phyloP scores from a whole-genome alignment of 202 grass and related monocot species.

The Panicum hallii region DNA sequence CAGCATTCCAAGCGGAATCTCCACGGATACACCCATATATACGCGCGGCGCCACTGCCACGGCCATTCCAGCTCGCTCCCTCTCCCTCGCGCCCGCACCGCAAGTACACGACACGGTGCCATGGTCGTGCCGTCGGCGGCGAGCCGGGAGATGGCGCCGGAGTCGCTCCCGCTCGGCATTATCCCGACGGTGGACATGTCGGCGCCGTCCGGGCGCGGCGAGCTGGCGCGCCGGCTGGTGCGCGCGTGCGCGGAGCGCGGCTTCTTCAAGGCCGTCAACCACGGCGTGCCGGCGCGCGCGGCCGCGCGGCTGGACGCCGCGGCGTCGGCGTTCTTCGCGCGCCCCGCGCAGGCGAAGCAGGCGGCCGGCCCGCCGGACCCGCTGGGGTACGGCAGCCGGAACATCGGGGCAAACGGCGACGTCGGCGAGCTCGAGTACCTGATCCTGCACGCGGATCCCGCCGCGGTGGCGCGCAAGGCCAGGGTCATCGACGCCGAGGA shows the following conservation, averaged over 20 bases:
- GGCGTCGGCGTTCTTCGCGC: conserved; percentile 59
- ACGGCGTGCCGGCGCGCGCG: conserved; percentile 57
- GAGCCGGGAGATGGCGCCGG: conserved; percentile 11
- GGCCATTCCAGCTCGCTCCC: background rate
- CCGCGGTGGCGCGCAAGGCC: conserved; percentile 59
- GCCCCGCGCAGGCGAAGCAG: conserved; percentile 55
- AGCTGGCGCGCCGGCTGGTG: conserved; percentile 55
- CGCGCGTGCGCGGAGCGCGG: conserved; percentile 70
- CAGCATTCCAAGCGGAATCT: conserved; percentile 49
- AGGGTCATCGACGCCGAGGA: conserved; percentile 54
- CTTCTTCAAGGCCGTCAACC: conserved; percentile 92
- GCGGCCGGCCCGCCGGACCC: conserved; percentile 73
- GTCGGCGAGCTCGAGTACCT: conserved; percentile 94
- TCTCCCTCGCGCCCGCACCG: background rate
- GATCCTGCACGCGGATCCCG: conserved; percentile 66
- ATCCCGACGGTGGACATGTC: conserved; percentile 82
- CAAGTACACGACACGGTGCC: background rate
- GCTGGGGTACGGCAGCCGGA: conserved; percentile 79
- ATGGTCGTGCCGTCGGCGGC: conserved; percentile 56
- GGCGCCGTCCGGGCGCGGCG: conserved; percentile 22
- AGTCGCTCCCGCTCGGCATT: conserved; percentile 19
- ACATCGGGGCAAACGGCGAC: conserved; percentile 80
- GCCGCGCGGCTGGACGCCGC: conserved; percentile 54
- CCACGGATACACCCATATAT: conserved; percentile 21
- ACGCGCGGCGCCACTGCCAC: background rate